Percentiles rank a stretch among this genome's conserved stretches.
phyloP scores from a whole-genome alignment of 2,329 filamentous ascomycete genomes.

The Lasiodiplodia citricola region DNA sequence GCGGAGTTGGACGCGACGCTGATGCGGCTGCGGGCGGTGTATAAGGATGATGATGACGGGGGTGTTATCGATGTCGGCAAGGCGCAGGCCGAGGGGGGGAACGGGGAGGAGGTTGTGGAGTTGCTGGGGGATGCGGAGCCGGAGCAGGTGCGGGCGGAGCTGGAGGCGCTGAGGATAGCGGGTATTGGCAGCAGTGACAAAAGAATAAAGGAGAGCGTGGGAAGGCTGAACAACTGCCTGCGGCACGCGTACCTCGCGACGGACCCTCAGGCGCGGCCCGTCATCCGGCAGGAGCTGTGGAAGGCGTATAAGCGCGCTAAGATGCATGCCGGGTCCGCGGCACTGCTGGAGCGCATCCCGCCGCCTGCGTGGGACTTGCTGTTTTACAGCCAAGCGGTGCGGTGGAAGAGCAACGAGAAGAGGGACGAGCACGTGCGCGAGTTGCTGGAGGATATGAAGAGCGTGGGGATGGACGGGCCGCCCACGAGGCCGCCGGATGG shows the following conservation, averaged over 20 bases:
- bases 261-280: slow-evolving; percentile 38
- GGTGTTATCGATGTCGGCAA: too few species aligned
- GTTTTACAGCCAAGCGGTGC: slow-evolving; percentile 46
- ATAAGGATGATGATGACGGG: background rate
- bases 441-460: slow-evolving; percentile 38
- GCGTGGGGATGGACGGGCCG: slow-evolving; percentile 40
- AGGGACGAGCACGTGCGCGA: slow-evolving; percentile 37
- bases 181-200: too few species aligned
- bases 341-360: slow-evolving; percentile 39
- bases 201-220: slow-evolving; percentile 27
- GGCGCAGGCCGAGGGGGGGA: too few species aligned
- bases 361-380: slow-evolving; percentile 46
- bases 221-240: slow-evolving; percentile 43
- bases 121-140: slow-evolving; percentile 17
- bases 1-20: slow-evolving; percentile 1
- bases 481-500: slow-evolving; percentile 35
- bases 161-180: slow-evolving; percentile 11
- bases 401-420: slow-evolving; percentile 42
- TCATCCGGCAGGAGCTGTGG: slow-evolving; percentile 37
- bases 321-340: slow-evolving; percentile 34
- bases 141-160: background rate
- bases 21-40: slow-evolving; percentile 1
- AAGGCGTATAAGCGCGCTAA: slow-evolving; percentile 42
- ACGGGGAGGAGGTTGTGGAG: background rate
- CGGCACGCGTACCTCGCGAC: slow-evolving; percentile 43